Evolutionary conservation across 2,329 filamentous ascomycete genomes (phyloP).

Genomic region (Pestalotiopsis sp.): DNA sequence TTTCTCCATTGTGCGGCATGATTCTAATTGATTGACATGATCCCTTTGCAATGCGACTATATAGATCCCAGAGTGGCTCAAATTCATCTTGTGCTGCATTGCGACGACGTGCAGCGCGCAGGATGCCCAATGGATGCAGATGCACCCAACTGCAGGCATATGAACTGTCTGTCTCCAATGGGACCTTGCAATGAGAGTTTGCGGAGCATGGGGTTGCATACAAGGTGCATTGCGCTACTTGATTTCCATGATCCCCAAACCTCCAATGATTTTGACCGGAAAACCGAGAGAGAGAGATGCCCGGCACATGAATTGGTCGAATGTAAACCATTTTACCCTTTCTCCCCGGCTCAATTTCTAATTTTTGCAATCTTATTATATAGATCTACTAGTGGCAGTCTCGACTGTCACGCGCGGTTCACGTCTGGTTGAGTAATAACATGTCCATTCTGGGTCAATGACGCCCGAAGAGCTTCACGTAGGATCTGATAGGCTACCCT

Average conservation of each 20-base stretch:
- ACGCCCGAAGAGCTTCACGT: background rate
- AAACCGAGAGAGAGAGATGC: no score
- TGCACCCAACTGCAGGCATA: conserved; percentile 9
- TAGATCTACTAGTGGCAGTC: background rate
- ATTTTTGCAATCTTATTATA: background rate
- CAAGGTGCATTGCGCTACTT: conserved; percentile 7
- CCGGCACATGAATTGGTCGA: background rate
- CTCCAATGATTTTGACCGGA: background rate
- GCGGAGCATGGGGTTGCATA: background rate
- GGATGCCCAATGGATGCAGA: conserved; percentile 4
- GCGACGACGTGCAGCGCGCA: background rate
- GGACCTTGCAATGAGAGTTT: background rate
- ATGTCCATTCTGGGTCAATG: background rate
- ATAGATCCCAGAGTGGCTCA: background rate
- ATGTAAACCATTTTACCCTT: no score
- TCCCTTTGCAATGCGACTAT: background rate
- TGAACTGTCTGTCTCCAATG: conserved; percentile 2
- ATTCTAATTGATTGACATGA: background rate
- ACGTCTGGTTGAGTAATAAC: background rate
- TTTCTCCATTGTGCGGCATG: background rate
- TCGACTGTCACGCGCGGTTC: background rate
- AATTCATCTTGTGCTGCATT: conserved; percentile 3
- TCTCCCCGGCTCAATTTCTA: background rate
- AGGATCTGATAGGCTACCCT: background rate
- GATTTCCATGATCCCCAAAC: background rate